phyloP scores from a whole-genome alignment of 345 rosid species.

The Corchorus capsularis region DNA sequence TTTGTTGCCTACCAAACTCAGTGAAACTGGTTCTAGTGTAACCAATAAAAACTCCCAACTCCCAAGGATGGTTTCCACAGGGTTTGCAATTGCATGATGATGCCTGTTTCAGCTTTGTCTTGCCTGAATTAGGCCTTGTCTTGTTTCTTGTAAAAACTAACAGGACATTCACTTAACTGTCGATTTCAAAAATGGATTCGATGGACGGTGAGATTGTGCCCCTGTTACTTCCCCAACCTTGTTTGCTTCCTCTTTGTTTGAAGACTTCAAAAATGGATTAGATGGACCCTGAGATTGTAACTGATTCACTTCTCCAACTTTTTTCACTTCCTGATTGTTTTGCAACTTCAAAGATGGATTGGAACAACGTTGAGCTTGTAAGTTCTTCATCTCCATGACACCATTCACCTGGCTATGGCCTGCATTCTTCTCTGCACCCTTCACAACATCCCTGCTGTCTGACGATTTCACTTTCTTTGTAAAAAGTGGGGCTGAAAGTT shows the following conservation, averaged over 20 bases:
- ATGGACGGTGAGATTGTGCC: constrained; percentile 37
- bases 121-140: neutral
- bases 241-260: constrained; percentile 30
- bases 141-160: neutral
- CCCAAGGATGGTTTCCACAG: neutral
- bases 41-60: neutral
- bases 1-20: neutral
- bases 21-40: neutral
- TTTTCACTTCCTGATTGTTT: constrained; percentile 25
- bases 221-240: constrained; percentile 28
- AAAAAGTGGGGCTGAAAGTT: constrained; percentile 49
- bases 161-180: constrained; percentile 33
- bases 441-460: constrained; percentile 23
- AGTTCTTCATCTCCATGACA: constrained; percentile 16
- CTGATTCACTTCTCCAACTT: constrained; percentile 26
- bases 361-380: constrained; percentile 21
- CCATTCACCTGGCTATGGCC: neutral
- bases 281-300: constrained; percentile 35
- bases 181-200: constrained; percentile 56
- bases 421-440: constrained; percentile 8
- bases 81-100: neutral
- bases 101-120: neutral
- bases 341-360: constrained; percentile 33
- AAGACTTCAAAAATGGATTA: constrained; percentile 49
- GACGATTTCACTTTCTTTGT: constrained; percentile 43